A percentile compares a stretch with the other conserved stretches of the same genome.
These are phyloP conservation scores for Plantago ovata DNA, from an alignment of 257 asterid genomes.

Conservation along the genomic window DNA sequence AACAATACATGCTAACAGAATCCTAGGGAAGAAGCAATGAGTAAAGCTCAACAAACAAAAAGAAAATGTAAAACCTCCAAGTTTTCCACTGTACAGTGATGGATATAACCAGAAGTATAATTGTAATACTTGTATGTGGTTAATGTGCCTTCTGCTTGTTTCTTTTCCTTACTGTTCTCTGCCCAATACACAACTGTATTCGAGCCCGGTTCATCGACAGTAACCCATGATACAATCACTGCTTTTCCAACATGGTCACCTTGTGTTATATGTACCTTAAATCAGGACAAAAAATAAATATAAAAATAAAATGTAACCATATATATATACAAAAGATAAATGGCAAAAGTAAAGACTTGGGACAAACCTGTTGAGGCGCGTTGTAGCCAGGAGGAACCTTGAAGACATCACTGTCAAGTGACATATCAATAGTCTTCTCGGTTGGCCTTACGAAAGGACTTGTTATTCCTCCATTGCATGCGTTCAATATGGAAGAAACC, in stretches of 20 bases:
- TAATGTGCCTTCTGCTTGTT: conserved; percentile 35
- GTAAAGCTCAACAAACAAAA: background rate
- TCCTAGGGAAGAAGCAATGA: background rate
- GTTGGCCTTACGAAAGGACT: conserved; percentile 57
- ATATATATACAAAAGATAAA: background rate
- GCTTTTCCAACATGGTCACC: conserved; percentile 85
- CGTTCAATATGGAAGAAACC: conserved; percentile 36
- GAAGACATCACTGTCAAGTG: conserved; percentile 80
- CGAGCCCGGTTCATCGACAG: conserved; percentile 69
- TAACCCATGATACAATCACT: conserved; percentile 90
- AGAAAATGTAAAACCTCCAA: conserved; percentile 39
- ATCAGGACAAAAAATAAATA: background rate
- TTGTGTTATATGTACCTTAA: conserved; percentile 87
- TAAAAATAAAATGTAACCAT: conserved; percentile 1
- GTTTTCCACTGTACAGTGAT: conserved; percentile 50
- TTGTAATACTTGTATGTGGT: conserved; percentile 52
- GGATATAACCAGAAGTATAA: conserved; percentile 83
- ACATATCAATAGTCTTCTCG: conserved; percentile 62
- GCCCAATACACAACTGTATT: conserved; percentile 54
- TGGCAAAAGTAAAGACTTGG: background rate
- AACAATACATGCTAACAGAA: background rate
- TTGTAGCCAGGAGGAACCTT: conserved; percentile 72
- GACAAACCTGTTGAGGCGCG: conserved; percentile 99
- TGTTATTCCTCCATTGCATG: conserved; percentile 63
- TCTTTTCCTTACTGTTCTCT: conserved; percentile 35